Base-by-base conservation (phyloP, 129 eudicot genomes). In the Oenanthe sinensis region DNA sequence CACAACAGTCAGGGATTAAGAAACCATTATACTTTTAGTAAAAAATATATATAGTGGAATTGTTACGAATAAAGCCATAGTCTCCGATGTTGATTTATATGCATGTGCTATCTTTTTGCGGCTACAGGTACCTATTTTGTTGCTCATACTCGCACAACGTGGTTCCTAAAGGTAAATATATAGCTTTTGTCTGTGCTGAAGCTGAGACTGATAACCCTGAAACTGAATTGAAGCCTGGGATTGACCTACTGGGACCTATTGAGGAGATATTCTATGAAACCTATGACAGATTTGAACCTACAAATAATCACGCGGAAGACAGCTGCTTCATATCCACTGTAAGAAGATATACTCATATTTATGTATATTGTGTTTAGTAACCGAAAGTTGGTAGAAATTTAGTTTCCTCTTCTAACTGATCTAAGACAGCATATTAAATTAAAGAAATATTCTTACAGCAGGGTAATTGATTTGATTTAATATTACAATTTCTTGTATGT, bases 141-240 rank as follows among this genome's bases (percentile, higher is more conserved):
- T 91, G 96, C 87, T 93, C 98, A 15, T 93, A 93, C 84, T 81
- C 97, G 13, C 98, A 91, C 80, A 94, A 84, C 68, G 98, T 94
- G 71, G 98, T 97, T 77, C 90, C 98, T 36, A 89, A 91, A 85
- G 97, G 97, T 12, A 91, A 94, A 87, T 91, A 78, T 79, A 91
- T 94, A 42, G 89, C 98, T 58, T 91, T 94, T 82, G 98, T 94
- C 67, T 83, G 90, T 40, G 84, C 98, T 33, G 98, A 94, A 88
- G 97, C 98, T 16, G 96, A 91, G 83, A 91, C 96, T 40, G 98
- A 94, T 46, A 76, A 94, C 45, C 97, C 98, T 16, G 88, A 91
- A 83, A 82, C 85, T 10, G 98, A 94, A 85, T 82, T 94, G 81
- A 94, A 91, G 87, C 96, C 98, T 16, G 98, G 98, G 1, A 84